Conservation (phyloP, 2,329 filamentous ascomycete species). For the Teratosphaeria zuluensis region DNA sequence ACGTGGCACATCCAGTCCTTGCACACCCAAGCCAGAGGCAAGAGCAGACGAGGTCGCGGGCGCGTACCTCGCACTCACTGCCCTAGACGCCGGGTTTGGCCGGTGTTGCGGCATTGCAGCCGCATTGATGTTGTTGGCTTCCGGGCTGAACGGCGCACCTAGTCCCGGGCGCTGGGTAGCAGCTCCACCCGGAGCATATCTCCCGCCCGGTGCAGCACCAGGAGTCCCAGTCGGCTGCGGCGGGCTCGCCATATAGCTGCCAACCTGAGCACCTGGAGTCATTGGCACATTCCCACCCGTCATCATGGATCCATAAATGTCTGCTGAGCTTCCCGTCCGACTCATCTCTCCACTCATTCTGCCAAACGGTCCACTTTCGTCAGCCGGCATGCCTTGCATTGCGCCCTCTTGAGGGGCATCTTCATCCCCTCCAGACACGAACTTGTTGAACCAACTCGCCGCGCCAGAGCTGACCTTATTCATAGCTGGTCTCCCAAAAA, state of each 20-base stretch:
- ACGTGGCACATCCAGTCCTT: constrained; percentile 16
- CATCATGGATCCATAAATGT: constrained; percentile 56
- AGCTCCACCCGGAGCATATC: constrained; percentile 4
- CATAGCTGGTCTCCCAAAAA: constrained; percentile 92
- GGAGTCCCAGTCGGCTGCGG: constrained; percentile 11
- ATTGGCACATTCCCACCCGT: constrained; percentile 22
- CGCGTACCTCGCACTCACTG: constrained; percentile 16
- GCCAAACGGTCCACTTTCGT: constrained; percentile 46
- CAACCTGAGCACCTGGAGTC: not conserved
- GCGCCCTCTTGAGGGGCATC: constrained; percentile 50
- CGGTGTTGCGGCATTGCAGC: constrained; percentile 8
- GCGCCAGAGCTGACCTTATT: constrained; percentile 88
- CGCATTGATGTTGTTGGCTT: not conserved
- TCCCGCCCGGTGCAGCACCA: not conserved
- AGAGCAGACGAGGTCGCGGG: constrained; percentile 10
- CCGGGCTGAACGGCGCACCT: not conserved
- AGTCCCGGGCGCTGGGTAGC: not conserved
- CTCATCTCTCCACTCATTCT: constrained; percentile 61
- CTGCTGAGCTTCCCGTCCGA: constrained; percentile 57
- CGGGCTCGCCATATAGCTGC: constrained; percentile 4
- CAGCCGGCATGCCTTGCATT: not conserved
- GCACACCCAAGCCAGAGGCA: constrained; percentile 12
- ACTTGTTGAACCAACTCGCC: constrained; percentile 90
- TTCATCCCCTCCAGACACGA: constrained; percentile 78
- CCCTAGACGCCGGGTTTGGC: constrained; percentile 14